These are phyloP conservation scores for Paecilomyces niveus DNA, from an alignment of 2,329 filamentous ascomycete genomes.

Conservation along the genomic window DNA sequence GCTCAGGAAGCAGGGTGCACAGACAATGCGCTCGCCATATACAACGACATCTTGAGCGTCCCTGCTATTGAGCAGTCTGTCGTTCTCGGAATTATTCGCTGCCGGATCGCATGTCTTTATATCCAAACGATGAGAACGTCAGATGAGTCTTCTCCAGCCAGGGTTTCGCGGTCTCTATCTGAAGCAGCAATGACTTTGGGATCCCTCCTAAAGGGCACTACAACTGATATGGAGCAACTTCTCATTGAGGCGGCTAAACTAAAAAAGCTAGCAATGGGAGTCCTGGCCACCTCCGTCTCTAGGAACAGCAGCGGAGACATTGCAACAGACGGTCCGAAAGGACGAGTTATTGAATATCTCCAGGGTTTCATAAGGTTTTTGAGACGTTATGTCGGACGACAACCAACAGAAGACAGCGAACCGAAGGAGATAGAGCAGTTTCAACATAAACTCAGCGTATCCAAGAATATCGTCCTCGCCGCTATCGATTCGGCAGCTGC, in stretches of 20 bases:
- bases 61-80: constrained; percentile 26
- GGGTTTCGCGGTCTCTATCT: constrained; percentile 18
- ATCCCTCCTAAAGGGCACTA: constrained; percentile 31
- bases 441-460: constrained; percentile 21
- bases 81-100: constrained; percentile 28
- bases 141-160: constrained; percentile 10
- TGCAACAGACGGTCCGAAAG: constrained; percentile 3
- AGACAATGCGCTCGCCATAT: constrained; percentile 31
- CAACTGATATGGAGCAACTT: constrained; percentile 37
- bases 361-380: constrained; percentile 34
- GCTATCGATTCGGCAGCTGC: constrained; percentile 34
- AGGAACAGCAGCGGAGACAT: constrained; percentile 12
- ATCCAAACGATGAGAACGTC: constrained; percentile 24
- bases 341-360: constrained; percentile 28
- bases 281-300: constrained; percentile 14
- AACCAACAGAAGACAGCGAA: constrained; percentile 19
- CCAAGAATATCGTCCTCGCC: constrained; percentile 31
- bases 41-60: constrained; percentile 22
- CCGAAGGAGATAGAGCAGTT: constrained; percentile 23
- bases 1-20: constrained; percentile 33
- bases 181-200: constrained; percentile 29
- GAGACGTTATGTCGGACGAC: constrained; percentile 32
- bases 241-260: constrained; percentile 36
- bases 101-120: constrained; percentile 31
- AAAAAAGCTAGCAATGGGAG: constrained; percentile 35